Conservation (phyloP, 108 stramenopile species). For the Pinguiococcus pyrenoidosus region DNA sequence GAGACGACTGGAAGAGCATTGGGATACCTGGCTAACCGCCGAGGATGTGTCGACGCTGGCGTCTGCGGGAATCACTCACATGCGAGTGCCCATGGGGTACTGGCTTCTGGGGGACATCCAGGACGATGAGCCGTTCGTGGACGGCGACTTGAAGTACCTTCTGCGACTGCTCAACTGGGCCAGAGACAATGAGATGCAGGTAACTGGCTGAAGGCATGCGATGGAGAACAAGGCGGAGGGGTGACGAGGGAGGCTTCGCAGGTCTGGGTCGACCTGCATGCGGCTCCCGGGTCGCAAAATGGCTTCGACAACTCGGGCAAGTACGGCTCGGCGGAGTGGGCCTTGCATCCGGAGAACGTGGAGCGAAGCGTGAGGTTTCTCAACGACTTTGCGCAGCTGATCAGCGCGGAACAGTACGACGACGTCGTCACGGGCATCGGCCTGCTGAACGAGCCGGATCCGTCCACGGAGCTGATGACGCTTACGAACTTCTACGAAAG, state of each 20-base stretch:
- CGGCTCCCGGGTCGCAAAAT: slow-evolving; percentile 64
- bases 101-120: slow-evolving; percentile 40
- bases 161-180: slow-evolving; percentile 36
- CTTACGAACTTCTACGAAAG: slow-evolving; percentile 40
- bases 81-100: slow-evolving; percentile 51
- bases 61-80: slow-evolving; percentile 43
- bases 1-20: slow-evolving; percentile 47
- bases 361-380: slow-evolving; percentile 37
- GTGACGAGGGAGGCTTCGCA: background rate
- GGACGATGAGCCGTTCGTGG: slow-evolving; percentile 42
- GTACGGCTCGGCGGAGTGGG: slow-evolving; percentile 13
- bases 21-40: slow-evolving; percentile 71
- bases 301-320: slow-evolving; percentile 76
- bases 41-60: slow-evolving; percentile 41
- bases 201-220: background rate
- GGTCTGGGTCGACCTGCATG: slow-evolving; percentile 58
- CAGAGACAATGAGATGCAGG: slow-evolving; percentile 22
- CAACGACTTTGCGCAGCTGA: slow-evolving; percentile 25
- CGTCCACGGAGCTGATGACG: slow-evolving; percentile 24
- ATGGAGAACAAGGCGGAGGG: background rate
- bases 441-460: slow-evolving; percentile 54
- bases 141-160: slow-evolving; percentile 47
- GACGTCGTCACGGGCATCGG: slow-evolving; percentile 60
- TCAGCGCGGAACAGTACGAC: slow-evolving; percentile 23
- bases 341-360: slow-evolving; percentile 18